Conservation (phyloP, 805 yeast species). For the Candida endomychidarum region DNA sequence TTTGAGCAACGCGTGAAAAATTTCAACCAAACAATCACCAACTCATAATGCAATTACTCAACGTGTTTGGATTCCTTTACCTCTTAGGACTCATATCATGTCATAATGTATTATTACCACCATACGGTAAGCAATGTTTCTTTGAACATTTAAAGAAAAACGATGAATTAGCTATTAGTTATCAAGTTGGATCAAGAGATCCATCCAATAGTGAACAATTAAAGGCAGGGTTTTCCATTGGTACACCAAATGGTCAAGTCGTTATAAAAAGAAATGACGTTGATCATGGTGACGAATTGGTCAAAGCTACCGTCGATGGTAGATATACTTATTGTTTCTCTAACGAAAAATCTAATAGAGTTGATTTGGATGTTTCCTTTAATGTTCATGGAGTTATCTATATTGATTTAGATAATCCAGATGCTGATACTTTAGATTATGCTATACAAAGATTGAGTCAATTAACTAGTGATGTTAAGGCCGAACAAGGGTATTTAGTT, state of each 20-base stretch:
- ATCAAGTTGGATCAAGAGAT: conserved; percentile 92
- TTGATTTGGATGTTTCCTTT: conserved; percentile 89
- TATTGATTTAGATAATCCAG: conserved; percentile 75
- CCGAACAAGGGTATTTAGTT: conserved; percentile 89
- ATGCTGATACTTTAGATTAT: conserved; percentile 76
- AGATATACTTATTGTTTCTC: conserved; percentile 87
- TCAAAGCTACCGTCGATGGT: conserved; percentile 67
- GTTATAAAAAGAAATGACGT: conserved; percentile 51
- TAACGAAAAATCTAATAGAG: conserved; percentile 71
- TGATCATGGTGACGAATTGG: conserved; percentile 78
- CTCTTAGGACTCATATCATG: conserved; percentile 39
- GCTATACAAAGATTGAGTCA: conserved; percentile 76
- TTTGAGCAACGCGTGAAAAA: conserved; percentile 7
- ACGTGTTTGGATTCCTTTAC: conserved; percentile 11
- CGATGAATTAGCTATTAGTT: conserved; percentile 83
- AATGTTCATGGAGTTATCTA: conserved; percentile 92
- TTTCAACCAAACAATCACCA: conserved; percentile 2
- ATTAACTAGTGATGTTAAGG: conserved; percentile 81
- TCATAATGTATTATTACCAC: conserved; percentile 79
- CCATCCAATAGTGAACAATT: conserved; percentile 66
- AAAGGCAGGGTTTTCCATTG: conserved; percentile 58
- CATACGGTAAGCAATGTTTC: conserved; percentile 85
- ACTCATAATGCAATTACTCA: conserved; percentile 12
- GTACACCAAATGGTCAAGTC: conserved; percentile 46
- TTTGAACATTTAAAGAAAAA: conserved; percentile 77